phyloP scores from a whole-genome alignment of 1,284 basidiomycete genomes.

The Meripilus lineatus region DNA sequence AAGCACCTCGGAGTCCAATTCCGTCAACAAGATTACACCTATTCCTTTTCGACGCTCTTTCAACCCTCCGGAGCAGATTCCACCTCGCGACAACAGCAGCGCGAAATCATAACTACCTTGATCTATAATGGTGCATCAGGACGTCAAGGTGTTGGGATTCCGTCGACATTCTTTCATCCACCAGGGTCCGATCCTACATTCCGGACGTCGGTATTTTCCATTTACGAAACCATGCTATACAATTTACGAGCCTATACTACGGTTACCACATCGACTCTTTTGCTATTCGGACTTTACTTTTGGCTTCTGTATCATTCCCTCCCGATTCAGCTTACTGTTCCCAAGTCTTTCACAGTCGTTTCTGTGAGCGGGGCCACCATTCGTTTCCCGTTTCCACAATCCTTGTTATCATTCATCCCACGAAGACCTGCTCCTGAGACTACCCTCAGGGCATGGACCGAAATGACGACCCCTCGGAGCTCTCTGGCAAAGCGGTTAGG shows the following conservation, averaged over 20 bases:
- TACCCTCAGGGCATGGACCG: constrained; percentile 47
- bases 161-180: too few species aligned
- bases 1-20: constrained; percentile 49
- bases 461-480: constrained; percentile 34
- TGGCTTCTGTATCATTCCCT: constrained; percentile 48
- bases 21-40: constrained; percentile 52
- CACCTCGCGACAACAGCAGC: constrained; percentile 12
- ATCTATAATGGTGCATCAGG: constrained; percentile 68
- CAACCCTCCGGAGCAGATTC: constrained; percentile 18
- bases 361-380: constrained; percentile 1
- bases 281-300: constrained; percentile 48
- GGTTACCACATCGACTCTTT: constrained; percentile 31
- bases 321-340: constrained; percentile 36
- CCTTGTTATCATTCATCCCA: not conserved
- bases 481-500: constrained; percentile 34
- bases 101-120: constrained; percentile 41
- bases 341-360: not conserved
- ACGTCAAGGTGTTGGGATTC: constrained; percentile 46
- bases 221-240: constrained; percentile 5
- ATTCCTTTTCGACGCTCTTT: constrained; percentile 58
- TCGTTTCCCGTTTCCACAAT: not conserved
- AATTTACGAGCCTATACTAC: constrained; percentile 12
- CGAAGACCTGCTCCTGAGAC: constrained; percentile 21
- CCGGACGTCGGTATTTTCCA: constrained; percentile 25
- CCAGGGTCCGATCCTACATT: too few species aligned